These are phyloP conservation scores for Novymonas esmeraldas DNA, from an alignment of 208 protist species.

Conservation along the genomic window DNA sequence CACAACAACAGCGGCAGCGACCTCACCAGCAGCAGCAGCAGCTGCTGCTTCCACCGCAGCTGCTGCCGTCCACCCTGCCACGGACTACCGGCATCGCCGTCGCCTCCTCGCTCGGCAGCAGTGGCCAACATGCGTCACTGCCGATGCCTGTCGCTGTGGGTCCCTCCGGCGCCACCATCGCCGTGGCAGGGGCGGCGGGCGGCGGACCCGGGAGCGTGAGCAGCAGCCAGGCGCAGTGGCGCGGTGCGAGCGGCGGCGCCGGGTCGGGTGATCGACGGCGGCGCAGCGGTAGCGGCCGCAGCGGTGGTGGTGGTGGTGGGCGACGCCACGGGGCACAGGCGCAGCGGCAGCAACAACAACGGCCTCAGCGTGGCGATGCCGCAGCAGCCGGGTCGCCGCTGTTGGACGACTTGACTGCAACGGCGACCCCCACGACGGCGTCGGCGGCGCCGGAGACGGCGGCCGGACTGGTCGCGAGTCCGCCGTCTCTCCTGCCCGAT, in stretches of 20 bases:
- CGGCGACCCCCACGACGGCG: too few species aligned
- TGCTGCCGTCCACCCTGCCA: background rate
- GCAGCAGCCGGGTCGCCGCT: background rate
- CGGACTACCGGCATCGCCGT: background rate
- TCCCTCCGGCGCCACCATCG: too few species aligned
- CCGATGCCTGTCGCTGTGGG: background rate
- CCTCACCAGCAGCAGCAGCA: background rate
- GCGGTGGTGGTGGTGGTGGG: background rate
- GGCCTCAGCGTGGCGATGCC: background rate
- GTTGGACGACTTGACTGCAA: too few species aligned
- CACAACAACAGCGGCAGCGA: background rate
- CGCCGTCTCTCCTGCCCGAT: background rate
- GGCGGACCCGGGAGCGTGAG: background rate
- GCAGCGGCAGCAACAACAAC: background rate
- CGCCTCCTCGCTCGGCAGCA: background rate
- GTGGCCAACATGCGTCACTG: background rate
- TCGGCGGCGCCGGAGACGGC: slow-evolving; percentile 1
- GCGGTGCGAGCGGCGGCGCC: background rate
- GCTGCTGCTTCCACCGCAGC: background rate
- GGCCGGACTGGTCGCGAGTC: background rate
- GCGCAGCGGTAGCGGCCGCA: slow-evolving; percentile 9
- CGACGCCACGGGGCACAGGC: background rate
- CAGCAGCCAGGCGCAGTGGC: slow-evolving; percentile 15
- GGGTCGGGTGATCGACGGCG: slow-evolving; percentile 1
- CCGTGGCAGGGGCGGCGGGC: background rate